Base-by-base conservation (phyloP, 805 yeast genomes). In the Pachysolen tannophilus region DNA sequence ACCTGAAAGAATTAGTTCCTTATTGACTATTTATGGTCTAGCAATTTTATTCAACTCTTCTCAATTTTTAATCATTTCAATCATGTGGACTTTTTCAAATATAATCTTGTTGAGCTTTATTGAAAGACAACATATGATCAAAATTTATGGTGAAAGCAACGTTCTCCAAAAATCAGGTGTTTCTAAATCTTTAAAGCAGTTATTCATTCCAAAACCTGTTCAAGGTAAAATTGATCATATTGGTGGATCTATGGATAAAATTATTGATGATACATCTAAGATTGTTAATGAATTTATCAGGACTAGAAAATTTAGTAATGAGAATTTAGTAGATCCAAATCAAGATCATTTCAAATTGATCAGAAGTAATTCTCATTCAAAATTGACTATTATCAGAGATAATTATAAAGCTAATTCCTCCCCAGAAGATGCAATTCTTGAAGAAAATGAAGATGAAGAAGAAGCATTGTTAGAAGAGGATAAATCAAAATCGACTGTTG, bases 1-100 rank as follows among this genome's bases (percentile, higher is more conserved):
- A 49, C 94, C 94, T 8, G 94, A 83, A 52, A 79, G 85, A 44
- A 56, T 83, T 11, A 67, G 82, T 39, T 90, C 94, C 9, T 75
- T 78, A 37, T 75, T 86, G 43, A 90, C 90, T 11, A 69, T 82
- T 26, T 81, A 86, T 85, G 92, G 90, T 17, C 47, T 67, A 5
- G 75, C 77, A 1, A 58, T 80, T 24, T 65, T 83, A 37, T 69
- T 84, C 28, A 52, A 65, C 37, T 74, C 78, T 17, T 66, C 77
- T 1, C 55, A 58, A 26, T 61, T 70, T 31, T 61, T 63, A 37
- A 60, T 72, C 35, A 47, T 82, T 32, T 72, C 81, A 0, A 62
- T 72, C 45, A 53, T 80, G 28, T 83, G 88, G 85, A 74, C 84
- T 2, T 51, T 67, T 8, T 73, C 78, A 41, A 79, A 78, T 48